Percentiles rank a stretch among this genome's conserved stretches.
phyloP scores from a whole-genome alignment of 2,329 filamentous ascomycete genomes.

The Trichoderma oligosporum region DNA sequence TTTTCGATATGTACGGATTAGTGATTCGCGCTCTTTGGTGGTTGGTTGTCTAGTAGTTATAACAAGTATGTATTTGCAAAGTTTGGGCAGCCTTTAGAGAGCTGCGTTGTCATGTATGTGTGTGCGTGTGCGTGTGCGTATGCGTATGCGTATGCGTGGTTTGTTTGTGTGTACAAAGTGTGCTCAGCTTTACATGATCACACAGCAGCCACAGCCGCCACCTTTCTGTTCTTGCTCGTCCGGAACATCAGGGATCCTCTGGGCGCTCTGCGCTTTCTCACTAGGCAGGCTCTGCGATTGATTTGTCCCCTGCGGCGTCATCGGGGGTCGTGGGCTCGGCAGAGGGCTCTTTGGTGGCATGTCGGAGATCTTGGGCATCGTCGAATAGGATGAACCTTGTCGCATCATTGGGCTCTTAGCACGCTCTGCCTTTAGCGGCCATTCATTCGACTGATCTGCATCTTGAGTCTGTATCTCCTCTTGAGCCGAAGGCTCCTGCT shows the following conservation, averaged over 20 bases:
- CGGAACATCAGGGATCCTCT: conserved; percentile 22
- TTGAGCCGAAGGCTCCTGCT: conserved; percentile 21
- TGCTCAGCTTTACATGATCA: conserved; percentile 43
- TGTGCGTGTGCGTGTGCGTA: too few relatives aligned
- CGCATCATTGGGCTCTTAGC: conserved; percentile 46
- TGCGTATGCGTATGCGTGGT: too few relatives aligned
- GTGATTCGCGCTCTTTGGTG: conserved; percentile 10
- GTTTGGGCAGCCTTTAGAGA: neutral
- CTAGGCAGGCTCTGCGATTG: conserved; percentile 24
- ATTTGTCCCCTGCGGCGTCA: conserved; percentile 34
- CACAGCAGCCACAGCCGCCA: conserved; percentile 48
- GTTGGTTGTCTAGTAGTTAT: conserved; percentile 10
- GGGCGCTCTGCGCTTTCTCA: conserved; percentile 19
- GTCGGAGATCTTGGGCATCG: conserved; percentile 56
- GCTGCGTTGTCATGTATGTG: neutral
- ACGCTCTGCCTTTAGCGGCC: conserved; percentile 50
- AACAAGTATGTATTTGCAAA: conserved; percentile 5
- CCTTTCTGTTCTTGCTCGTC: conserved; percentile 39
- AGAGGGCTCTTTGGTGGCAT: conserved; percentile 34
- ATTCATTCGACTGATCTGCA: conserved; percentile 43
- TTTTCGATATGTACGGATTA: conserved; percentile 19
- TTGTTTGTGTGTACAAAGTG: too few relatives aligned
- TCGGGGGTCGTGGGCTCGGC: conserved; percentile 45
- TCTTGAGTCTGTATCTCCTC: conserved; percentile 28
- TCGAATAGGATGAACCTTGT: conserved; percentile 53